These are phyloP conservation scores for Dictyostelium firmibasis DNA, from an alignment of 78 protist species.

Conservation along the genomic window DNA sequence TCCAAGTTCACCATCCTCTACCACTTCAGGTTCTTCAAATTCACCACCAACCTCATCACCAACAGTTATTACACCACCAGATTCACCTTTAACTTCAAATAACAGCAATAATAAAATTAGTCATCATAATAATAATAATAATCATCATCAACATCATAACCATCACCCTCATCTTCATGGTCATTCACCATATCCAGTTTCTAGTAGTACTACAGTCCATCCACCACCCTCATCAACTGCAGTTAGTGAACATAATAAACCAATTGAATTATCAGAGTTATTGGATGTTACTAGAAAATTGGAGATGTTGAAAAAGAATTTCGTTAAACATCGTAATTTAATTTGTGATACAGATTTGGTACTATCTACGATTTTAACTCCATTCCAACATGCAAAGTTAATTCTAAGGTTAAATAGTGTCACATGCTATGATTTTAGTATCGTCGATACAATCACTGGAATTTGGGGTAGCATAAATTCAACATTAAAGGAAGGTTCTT, in stretches of 20 bases:
- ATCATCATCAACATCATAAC: not conserved
- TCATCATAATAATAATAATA: not conserved
- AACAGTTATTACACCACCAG: not conserved
- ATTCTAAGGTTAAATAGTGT: slow-evolving; percentile 62
- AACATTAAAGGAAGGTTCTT: not conserved
- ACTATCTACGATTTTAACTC: slow-evolving; percentile 44
- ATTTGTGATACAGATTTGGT: slow-evolving; percentile 75
- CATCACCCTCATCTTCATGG: not conserved
- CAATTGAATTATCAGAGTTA: slow-evolving; percentile 44
- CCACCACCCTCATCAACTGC: not conserved
- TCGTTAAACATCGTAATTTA: slow-evolving; percentile 60
- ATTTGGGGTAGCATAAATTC: slow-evolving; percentile 64
- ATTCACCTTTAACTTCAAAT: not conserved
- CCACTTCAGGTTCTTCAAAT: not conserved
- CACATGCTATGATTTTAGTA: slow-evolving; percentile 32
- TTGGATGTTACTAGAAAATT: slow-evolving; percentile 53
- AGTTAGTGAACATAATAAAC: not conserved
- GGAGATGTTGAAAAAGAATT: slow-evolving; percentile 60
- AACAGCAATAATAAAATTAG: not conserved
- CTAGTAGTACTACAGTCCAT: not conserved
- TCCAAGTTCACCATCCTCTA: not conserved
- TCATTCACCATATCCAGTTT: slow-evolving; percentile 4
- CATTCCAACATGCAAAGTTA: slow-evolving; percentile 67
- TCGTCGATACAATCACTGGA: slow-evolving; percentile 49
- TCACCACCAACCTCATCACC: slow-evolving; percentile 1